Evolutionary conservation across 176 grass and related monocot species (phyloP).

Genomic region (Puya raimondii): DNA sequence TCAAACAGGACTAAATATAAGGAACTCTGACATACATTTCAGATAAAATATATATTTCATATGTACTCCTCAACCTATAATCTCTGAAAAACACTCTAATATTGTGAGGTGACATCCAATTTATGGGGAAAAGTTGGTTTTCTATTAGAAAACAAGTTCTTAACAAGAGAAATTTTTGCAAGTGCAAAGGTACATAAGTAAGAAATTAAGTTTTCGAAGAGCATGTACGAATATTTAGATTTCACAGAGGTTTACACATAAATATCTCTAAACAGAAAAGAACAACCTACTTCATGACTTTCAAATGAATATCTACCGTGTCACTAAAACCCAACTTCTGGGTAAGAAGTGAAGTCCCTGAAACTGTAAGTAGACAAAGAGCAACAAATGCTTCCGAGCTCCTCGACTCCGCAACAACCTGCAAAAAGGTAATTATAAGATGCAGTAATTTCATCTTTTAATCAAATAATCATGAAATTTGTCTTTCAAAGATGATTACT

Average conservation of each 20-base stretch:
- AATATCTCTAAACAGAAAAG: too few relatives aligned
- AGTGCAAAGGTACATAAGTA: too few relatives aligned
- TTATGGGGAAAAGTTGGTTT: too few relatives aligned
- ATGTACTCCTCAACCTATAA: not conserved
- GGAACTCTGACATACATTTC: not conserved
- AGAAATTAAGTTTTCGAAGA: too few relatives aligned
- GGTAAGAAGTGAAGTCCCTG: constrained; percentile 94
- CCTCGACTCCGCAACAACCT: constrained; percentile 96
- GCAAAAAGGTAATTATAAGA: constrained; percentile 8
- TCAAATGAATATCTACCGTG: constrained; percentile 46
- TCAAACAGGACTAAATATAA: not conserved
- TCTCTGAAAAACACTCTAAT: not conserved
- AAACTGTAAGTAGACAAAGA: constrained; percentile 82
- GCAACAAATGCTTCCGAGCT: constrained; percentile 99
- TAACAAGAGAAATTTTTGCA: too few relatives aligned
- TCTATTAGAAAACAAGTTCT: too few relatives aligned
- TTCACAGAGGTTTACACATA: too few relatives aligned
- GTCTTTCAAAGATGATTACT: constrained; percentile 21
- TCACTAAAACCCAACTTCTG: constrained; percentile 95
- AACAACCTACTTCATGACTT: not conserved
- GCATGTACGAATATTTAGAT: too few relatives aligned
- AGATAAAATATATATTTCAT: not conserved
- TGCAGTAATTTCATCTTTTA: not conserved
- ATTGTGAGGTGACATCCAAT: too few relatives aligned
- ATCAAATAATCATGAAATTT: constrained; percentile 6